Base-by-base conservation (phyloP, 495 filamentous ascomycete species). In the Pyronema omphalodes region DNA sequence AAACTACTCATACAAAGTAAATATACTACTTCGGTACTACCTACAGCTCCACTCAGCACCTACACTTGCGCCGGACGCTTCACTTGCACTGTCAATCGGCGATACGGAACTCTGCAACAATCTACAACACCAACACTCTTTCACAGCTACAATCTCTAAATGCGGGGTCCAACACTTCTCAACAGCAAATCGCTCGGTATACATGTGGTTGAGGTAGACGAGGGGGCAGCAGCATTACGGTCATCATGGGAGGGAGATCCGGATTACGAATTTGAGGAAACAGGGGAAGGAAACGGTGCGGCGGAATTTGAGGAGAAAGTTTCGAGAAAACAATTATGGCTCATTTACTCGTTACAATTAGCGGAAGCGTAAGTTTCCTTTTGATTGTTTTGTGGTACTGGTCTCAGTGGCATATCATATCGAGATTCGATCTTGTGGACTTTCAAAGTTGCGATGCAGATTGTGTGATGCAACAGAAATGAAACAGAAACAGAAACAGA, bases 271-370 rank as follows among this genome's bases (percentile, higher is more conserved):
- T 60, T 55, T n/a, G 61, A 57, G 19, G 60, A 58, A 36, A 52
- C 49, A 52, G 47, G 57, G 50, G 37, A 55, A 60, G n/a, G 51
- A 55, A 23, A 12, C 52, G 39, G 51, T 54, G 58, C 56, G 8
- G 62, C 35, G 9, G 58, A 61, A 36, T 37, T 6, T 17, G 58
- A 61, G 35, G 41, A 8, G 29, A 56, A 57, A n/a, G 54, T 53
- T 23, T 55, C 62, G 45, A 56, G 48, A 56, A 60, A 48, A 37
- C 65, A 67, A 33, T 51, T 67, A 37, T 56, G 46, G 39, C 48
- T 67, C 29, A 67, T 67, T 48, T 67, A 67, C 56, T 60, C 61
- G 18, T 17, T 67, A 14, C 64, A 67, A n/a, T 36, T 67, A 15
- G 65, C 65, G 6, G 65, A 67, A 58, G 65, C 65, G 65, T 67